These are phyloP conservation scores for Oryza australiensis DNA, from an alignment of 176 grass and related monocot genomes.

Conservation along the genomic window DNA sequence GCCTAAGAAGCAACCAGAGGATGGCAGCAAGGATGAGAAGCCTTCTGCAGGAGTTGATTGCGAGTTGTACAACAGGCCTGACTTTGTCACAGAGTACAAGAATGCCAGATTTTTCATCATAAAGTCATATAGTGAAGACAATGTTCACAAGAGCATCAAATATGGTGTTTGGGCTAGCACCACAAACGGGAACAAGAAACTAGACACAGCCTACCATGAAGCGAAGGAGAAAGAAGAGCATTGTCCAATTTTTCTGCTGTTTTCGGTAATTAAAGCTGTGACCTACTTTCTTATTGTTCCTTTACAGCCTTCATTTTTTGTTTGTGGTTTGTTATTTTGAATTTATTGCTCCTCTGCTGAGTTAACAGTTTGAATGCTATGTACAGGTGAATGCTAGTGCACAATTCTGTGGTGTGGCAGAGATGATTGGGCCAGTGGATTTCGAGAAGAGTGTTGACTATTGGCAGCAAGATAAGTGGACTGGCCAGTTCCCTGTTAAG, in stretches of 20 bases:
- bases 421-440: slow-evolving; percentile 76
- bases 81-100: slow-evolving; percentile 76
- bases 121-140: slow-evolving; percentile 98
- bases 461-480: slow-evolving; percentile 91
- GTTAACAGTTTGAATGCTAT: slow-evolving; percentile 16
- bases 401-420: slow-evolving; percentile 80
- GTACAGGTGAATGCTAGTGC: slow-evolving; percentile 77
- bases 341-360: background rate
- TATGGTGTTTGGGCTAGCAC: slow-evolving; percentile 99
- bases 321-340: background rate
- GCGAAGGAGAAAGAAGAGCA: slow-evolving; percentile 62
- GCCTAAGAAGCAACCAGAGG: slow-evolving; percentile 61
- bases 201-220: slow-evolving; percentile 74
- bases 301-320: background rate
- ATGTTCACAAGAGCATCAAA: slow-evolving; percentile 98
- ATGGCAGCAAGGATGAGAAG: slow-evolving; percentile 53
- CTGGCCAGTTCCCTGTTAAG: slow-evolving; percentile 74
- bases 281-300: slow-evolving; percentile 21
- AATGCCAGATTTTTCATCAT: slow-evolving; percentile 93
- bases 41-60: slow-evolving; percentile 47
- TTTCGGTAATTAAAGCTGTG: slow-evolving; percentile 66
- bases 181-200: slow-evolving; percentile 90
- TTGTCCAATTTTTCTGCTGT: slow-evolving; percentile 79
- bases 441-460: slow-evolving; percentile 82
- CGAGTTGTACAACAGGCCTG: slow-evolving; percentile 61